Conservation (phyloP, 306 rosid species). For the Rosa chinensis region DNA sequence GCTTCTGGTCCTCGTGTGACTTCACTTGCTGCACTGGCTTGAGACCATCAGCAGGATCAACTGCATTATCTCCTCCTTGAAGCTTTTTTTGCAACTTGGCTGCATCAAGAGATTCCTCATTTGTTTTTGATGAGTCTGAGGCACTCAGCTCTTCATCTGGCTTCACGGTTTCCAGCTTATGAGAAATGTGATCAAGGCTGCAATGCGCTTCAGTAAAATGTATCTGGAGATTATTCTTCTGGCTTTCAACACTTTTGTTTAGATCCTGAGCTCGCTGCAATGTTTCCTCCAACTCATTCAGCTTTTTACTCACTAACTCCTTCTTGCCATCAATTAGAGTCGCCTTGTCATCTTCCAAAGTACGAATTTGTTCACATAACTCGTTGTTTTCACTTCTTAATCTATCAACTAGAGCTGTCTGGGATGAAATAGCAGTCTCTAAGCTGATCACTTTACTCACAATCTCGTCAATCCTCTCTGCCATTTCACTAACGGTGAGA, state of each 20-base stretch:
- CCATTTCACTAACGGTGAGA: constrained; percentile 70
- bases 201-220: constrained; percentile 55
- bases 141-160: constrained; percentile 47
- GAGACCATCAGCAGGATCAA: constrained; percentile 27
- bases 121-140: constrained; percentile 22
- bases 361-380: constrained; percentile 59
- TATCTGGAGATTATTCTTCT: constrained; percentile 56
- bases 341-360: constrained; percentile 64
- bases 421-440: constrained; percentile 77
- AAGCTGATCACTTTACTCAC: constrained; percentile 72
- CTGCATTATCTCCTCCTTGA: constrained; percentile 26
- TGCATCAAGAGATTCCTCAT: constrained; percentile 22
- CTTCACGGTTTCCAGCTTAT: constrained; percentile 44
- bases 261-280: constrained; percentile 52
- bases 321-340: constrained; percentile 46
- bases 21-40: constrained; percentile 24
- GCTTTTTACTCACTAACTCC: constrained; percentile 38
- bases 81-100: constrained; percentile 27
- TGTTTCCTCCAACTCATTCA: constrained; percentile 67
- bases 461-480: constrained; percentile 80
- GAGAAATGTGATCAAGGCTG: constrained; percentile 60
- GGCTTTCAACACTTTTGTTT: constrained; percentile 45
- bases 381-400: constrained; percentile 66
- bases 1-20: constrained; percentile 25
- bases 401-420: constrained; percentile 63